These are phyloP conservation scores for Arctostaphylos glauca DNA, from an alignment of 148 eudicot species.

Conservation along the genomic window DNA sequence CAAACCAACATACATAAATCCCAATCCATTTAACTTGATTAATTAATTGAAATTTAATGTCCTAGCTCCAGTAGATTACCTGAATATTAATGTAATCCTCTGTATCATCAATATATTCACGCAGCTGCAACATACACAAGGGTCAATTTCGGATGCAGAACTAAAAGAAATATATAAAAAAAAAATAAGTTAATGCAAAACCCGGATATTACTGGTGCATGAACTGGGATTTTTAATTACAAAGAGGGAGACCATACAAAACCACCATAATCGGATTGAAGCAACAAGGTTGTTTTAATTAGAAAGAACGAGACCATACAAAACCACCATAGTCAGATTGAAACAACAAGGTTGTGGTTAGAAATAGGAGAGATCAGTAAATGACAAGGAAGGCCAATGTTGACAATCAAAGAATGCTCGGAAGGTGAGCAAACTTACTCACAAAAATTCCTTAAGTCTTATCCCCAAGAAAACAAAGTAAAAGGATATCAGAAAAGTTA, in stretches of 20 bases:
- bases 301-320: background rate
- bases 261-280: background rate
- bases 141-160: background rate
- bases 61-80: constrained; percentile 28
- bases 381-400: background rate
- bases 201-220: background rate
- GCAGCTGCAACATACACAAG: constrained; percentile 47
- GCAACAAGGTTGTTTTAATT: background rate
- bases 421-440: background rate
- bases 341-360: background rate
- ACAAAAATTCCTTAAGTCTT: background rate
- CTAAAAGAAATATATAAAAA: background rate
- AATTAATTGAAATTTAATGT: background rate
- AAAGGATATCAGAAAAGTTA: background rate
- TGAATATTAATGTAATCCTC: constrained; percentile 80
- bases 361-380: background rate
- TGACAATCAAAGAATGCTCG: background rate
- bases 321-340: background rate
- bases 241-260: background rate
- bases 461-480: background rate
- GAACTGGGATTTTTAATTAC: background rate
- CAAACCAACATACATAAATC: constrained; percentile 7
- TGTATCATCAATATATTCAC: constrained; percentile 75
- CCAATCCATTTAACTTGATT: background rate
- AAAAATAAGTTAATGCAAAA: background rate